Percentiles rank a stretch among this genome's conserved stretches.
phyloP scores from a whole-genome alignment of 805 yeast genomes.

The Yarrowia osloensis region DNA sequence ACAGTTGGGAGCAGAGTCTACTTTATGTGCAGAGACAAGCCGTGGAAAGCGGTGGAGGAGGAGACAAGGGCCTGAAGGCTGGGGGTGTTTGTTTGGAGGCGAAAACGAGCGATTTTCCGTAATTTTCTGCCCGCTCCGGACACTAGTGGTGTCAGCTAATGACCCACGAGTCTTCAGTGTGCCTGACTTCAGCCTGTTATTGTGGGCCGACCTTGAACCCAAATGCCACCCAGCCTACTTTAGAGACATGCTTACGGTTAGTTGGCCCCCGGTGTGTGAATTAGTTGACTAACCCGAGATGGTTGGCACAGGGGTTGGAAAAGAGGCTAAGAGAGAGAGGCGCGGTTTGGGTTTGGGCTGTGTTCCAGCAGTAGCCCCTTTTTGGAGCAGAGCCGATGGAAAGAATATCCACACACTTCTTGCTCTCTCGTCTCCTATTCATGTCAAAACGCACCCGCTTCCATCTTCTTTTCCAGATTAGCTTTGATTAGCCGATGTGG shows the following conservation, averaged over 20 bases:
- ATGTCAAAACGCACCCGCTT: background rate
- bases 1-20: background rate
- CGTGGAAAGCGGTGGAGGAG: too few species aligned
- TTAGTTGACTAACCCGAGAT: too few species aligned
- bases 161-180: background rate
- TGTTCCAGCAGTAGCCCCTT: background rate
- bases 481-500: constrained; percentile 6
- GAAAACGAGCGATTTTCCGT: background rate
- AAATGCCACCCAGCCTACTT: too few species aligned
- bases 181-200: background rate
- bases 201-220: background rate
- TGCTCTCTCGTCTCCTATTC: background rate
- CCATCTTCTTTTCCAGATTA: background rate
- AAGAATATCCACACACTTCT: too few species aligned
- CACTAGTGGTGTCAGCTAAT: background rate
- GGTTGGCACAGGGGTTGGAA: too few species aligned
- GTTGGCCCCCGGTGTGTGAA: too few species aligned
- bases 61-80: too few species aligned
- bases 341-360: background rate
- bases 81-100: too few species aligned
- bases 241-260: too few species aligned
- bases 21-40: too few species aligned
- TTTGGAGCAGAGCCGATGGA: too few species aligned
- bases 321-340: too few species aligned
- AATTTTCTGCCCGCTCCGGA: background rate